These are phyloP conservation scores for Amphirosellinia nigrospora DNA, from an alignment of 495 filamentous ascomycete species.

Conservation along the genomic window DNA sequence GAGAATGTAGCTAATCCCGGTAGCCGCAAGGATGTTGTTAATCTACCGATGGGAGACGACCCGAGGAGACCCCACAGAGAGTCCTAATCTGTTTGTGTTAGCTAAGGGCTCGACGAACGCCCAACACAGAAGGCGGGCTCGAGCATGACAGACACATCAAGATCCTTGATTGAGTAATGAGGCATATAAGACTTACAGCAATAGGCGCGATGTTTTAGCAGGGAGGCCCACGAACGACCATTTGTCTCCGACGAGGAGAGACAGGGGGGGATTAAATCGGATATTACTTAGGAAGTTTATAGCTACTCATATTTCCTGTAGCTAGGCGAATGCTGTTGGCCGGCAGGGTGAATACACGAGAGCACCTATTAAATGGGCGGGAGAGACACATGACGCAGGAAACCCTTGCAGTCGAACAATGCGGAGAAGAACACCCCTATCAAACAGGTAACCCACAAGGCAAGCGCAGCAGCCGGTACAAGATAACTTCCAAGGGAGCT, in stretches of 20 bases:
- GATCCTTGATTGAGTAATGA: background rate
- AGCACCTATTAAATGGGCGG: background rate
- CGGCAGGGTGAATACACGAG: background rate
- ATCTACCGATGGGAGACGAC: background rate
- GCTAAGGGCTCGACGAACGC: background rate
- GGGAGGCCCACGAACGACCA: background rate
- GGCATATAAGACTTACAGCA: background rate
- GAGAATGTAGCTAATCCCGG: constrained; percentile 11
- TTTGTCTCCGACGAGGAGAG: background rate
- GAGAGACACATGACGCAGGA: constrained; percentile 4
- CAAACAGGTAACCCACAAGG: background rate
- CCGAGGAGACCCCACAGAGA: background rate
- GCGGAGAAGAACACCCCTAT: constrained; percentile 15
- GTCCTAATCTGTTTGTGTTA: constrained; percentile 11
- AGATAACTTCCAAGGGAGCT: background rate
- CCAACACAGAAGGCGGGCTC: background rate
- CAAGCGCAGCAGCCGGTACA: constrained; percentile 2
- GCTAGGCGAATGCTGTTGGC: constrained; percentile 5
- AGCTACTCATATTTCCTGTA: background rate
- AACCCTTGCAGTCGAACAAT: background rate
- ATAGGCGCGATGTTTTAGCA: background rate
- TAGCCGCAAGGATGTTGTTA: background rate
- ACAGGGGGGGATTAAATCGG: background rate
- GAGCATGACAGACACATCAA: background rate
- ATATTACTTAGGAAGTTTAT: background rate